phyloP scores from a whole-genome alignment of 2,329 filamentous ascomycete species.

The Lasiodiplodia hormozganensis region DNA sequence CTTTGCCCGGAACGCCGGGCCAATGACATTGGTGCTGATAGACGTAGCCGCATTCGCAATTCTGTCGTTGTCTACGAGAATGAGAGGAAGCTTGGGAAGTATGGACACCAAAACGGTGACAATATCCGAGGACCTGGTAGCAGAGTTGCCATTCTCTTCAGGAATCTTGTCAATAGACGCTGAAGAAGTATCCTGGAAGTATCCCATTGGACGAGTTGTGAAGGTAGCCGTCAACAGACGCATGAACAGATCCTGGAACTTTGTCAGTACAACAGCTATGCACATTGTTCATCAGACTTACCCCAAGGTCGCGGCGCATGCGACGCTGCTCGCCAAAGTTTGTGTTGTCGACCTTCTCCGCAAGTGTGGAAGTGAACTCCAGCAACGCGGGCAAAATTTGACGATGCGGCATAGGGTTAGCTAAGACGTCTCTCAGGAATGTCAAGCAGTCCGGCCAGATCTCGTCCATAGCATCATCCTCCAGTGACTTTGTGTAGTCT shows the following conservation, averaged over 20 bases:
- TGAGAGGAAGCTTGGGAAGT: conserved; percentile 79
- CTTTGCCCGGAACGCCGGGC: conserved; percentile 82
- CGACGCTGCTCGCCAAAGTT: conserved; percentile 94
- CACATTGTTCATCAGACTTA: conserved; percentile 55
- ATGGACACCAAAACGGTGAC: conserved; percentile 80
- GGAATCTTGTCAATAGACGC: conserved; percentile 45
- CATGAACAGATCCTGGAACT: conserved; percentile 79
- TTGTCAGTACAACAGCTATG: conserved; percentile 33
- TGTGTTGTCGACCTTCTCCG: conserved; percentile 96
- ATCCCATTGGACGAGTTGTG: conserved; percentile 81
- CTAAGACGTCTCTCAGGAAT: conserved; percentile 86
- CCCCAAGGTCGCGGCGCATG: conserved; percentile 88
- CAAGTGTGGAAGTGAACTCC: conserved; percentile 87
- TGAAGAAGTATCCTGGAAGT: conserved; percentile 59
- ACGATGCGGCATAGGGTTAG: conserved; percentile 92
- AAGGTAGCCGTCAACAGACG: conserved; percentile 91
- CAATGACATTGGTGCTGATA: conserved; percentile 84
- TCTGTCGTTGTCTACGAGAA: conserved; percentile 85
- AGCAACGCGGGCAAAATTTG: conserved; percentile 86
- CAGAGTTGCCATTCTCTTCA: conserved; percentile 39
- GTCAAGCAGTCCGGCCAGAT: conserved; percentile 95
- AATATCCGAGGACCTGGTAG: conserved; percentile 62
- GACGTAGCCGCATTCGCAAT: conserved; percentile 77
- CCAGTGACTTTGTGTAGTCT: conserved; percentile 85
- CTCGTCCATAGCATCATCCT: conserved; percentile 97